Evolutionary conservation across 164 flowering plant species (phyloP), one percentile per base, ranked within the genome.

Genomic region (Sextonia rubra): DNA sequence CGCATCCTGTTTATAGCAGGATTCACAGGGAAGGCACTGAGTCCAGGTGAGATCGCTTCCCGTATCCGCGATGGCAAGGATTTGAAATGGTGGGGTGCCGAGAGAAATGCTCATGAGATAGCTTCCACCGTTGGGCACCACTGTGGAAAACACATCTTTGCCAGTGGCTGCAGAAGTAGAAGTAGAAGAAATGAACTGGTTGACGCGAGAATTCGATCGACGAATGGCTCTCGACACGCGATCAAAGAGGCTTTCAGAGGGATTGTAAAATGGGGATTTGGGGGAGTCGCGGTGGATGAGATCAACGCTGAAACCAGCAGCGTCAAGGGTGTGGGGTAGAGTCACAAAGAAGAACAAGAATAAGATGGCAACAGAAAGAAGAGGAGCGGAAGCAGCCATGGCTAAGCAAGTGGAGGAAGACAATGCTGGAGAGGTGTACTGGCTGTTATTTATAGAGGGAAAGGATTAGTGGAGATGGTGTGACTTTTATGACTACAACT

Each of bases 21-120:
- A 1, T 6, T 44, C n/a, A 30, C 83, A 84, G 23, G 86, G 85
- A 65, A 64, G 3, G 61, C 86, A 84, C 60, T 84, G 86, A 2
- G 77, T 78, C 86, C 85, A 84, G 9, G 66, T 73, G n/a, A 84
- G 75, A 66, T 77, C 83, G 67, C 85, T 80, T 4, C 83, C 86
- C 0, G 85, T 84, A 74, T 82, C 87, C 2, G 71, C 71, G 30
- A 71, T 69, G 1, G 63, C 75, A 12, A 74, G 65, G 2, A 62
- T 23, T 12, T 68, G 44, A 3, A 68, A 26, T 0, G 82, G 80
- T 30, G 82, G 82, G 4, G 75, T 70, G 1, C 80, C 82, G 11
- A 80, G 22, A 11, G 73, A 67, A 37, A 80, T 20, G 24, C 74
- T 71, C 76, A 80, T 74, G 44, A 80, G 80, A 60, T 77, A 80